Conservation (phyloP, 306 rosid genomes). For the Fagus sylvatica region DNA sequence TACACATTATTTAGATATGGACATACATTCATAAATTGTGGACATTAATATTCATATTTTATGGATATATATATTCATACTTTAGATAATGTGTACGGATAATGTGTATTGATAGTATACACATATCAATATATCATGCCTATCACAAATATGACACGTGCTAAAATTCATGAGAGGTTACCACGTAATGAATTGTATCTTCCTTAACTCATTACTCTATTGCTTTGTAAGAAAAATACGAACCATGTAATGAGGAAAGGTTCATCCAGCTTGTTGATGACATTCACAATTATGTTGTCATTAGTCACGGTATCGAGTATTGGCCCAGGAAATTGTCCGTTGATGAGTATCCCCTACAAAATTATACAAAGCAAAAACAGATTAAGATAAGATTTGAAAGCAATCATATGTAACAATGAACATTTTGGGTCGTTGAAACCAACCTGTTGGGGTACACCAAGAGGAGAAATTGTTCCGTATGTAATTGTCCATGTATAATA, state of each 20-base stretch:
- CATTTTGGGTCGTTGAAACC: neutral
- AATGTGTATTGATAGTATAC: no score
- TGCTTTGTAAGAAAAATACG: conserved; percentile 11
- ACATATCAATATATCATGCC: neutral
- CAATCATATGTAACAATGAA: neutral
- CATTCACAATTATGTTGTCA: conserved; percentile 64
- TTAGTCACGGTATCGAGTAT: conserved; percentile 71
- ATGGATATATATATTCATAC: no score
- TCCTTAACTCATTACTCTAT: no score
- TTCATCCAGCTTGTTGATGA: conserved; percentile 70
- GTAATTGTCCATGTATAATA: conserved; percentile 65
- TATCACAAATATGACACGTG: no score
- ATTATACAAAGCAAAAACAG: neutral
- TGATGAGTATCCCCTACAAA: conserved; percentile 75
- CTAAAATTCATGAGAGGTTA: no score
- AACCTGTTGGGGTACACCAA: conserved; percentile 76
- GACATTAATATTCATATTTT: no score
- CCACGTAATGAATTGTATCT: no score
- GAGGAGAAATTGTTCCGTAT: conserved; percentile 62
- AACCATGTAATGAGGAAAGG: conserved; percentile 89
- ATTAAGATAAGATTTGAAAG: neutral
- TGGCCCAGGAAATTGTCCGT: conserved; percentile 93
- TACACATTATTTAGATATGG: no score
- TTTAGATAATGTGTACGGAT: no score
- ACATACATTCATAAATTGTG: no score